These are phyloP conservation scores for Biscogniauxia marginata DNA, from an alignment of 2,329 filamentous ascomycete species.

Conservation along the genomic window DNA sequence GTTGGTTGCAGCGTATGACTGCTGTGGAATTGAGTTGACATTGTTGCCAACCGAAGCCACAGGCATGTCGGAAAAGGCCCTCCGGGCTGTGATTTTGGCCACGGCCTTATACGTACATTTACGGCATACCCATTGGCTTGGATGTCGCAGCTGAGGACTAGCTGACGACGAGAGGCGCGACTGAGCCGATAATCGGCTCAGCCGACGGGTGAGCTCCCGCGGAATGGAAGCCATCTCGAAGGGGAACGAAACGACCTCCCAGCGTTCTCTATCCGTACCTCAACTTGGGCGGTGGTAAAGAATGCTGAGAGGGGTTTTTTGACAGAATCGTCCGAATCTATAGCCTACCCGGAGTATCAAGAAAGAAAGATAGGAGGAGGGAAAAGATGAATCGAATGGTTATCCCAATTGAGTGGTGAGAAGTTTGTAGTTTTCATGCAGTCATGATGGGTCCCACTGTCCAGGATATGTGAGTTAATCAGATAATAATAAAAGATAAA, in stretches of 20 bases:
- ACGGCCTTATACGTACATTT: constrained; percentile 16
- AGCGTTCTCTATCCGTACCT: constrained; percentile 4
- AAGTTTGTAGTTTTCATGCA: constrained; percentile 3
- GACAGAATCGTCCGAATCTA: not conserved
- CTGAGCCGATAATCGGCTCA: constrained; percentile 30
- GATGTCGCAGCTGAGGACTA: constrained; percentile 13
- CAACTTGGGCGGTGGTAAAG: not conserved
- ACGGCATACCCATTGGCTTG: constrained; percentile 23
- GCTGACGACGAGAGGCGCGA: constrained; percentile 22
- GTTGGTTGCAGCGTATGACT: constrained; percentile 11
- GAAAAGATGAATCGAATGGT: not conserved
- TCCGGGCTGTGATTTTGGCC: constrained; percentile 7
- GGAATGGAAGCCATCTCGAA: constrained; percentile 27
- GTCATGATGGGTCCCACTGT: constrained; percentile 7
- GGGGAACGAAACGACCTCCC: not conserved
- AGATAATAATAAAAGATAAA: not conserved
- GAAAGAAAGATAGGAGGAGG: constrained; percentile 6
- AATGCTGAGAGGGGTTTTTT: not conserved
- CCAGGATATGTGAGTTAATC: not conserved
- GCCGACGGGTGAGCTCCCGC: constrained; percentile 25
- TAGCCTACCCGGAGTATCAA: not conserved
- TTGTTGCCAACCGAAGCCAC: constrained; percentile 9
- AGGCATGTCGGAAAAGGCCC: constrained; percentile 16
- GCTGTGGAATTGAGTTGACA: constrained; percentile 22
- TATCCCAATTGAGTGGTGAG: not conserved